Conservation (phyloP, 257 asterid genomes). For the Anisodus tanguticus region DNA sequence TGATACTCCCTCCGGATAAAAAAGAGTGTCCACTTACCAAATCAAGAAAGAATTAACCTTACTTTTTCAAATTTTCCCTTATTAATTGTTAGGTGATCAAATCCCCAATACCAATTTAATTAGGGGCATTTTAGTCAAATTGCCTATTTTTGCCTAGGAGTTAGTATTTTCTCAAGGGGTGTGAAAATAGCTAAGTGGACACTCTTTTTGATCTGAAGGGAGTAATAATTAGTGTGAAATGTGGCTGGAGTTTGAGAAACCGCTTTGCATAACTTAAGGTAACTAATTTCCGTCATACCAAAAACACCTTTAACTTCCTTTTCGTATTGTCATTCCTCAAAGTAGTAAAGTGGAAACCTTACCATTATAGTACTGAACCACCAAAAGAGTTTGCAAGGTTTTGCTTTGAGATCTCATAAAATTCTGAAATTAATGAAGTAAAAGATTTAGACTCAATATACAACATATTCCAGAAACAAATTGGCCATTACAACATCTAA, state of each 20-base stretch:
- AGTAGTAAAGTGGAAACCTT: not conserved
- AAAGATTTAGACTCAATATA: not conserved
- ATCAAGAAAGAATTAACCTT: no score
- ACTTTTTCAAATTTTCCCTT: no score
- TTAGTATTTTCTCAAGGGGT: no score
- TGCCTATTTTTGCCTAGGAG: no score
- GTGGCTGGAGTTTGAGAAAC: not conserved
- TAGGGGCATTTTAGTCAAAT: no score
- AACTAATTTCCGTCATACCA: not conserved
- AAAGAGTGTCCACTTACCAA: no score
- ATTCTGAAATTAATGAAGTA: conserved; percentile 5
- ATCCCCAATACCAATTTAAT: no score
- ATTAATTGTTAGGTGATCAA: no score
- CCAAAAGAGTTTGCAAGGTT: not conserved
- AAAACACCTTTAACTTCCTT: not conserved
- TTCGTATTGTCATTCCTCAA: not conserved
- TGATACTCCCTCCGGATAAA: not conserved
- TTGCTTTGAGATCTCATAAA: not conserved
- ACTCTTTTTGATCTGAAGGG: no score
- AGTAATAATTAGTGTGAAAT: no score
- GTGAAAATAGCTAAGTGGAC: no score
- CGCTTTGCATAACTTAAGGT: not conserved
- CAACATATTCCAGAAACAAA: not conserved
- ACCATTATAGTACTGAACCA: conserved; percentile 15
- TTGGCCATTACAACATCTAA: not conserved